Evolutionary conservation across 495 filamentous ascomycete species (phyloP).

Genomic region (Aspergillus avenaceus): DNA sequence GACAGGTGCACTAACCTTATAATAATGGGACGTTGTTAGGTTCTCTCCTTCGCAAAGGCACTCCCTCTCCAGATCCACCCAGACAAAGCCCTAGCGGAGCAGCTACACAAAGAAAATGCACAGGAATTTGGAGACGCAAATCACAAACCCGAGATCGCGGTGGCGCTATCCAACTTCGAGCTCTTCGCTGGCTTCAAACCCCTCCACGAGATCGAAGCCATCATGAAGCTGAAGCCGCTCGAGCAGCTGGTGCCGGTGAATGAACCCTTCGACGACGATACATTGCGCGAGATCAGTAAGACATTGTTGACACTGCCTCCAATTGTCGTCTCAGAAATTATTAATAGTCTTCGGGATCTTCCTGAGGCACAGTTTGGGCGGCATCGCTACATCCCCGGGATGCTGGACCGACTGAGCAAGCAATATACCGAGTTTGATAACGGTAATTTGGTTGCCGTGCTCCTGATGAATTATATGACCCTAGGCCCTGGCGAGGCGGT

Average conservation of each 20-base stretch:
- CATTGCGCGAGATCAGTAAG: conserved; percentile 55
- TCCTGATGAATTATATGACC: conserved; percentile 69
- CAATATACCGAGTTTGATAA: conserved; percentile 56
- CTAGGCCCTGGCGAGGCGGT: conserved; percentile 63
- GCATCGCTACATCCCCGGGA: conserved; percentile 54
- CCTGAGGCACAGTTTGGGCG: conserved; percentile 46
- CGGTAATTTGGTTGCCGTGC: conserved; percentile 60
- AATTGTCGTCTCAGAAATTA: conserved; percentile 43
- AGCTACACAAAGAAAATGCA: conserved; percentile 61
- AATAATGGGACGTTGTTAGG: conserved; percentile 28
- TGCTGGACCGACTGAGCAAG: conserved; percentile 59
- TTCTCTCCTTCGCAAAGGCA: conserved; percentile 74
- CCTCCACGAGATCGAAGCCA: conserved; percentile 50
- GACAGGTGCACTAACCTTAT: too few species aligned
- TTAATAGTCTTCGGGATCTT: conserved; percentile 45
- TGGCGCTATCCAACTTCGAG: conserved; percentile 73
- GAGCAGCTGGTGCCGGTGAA: conserved; percentile 49
- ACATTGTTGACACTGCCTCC: conserved; percentile 53
- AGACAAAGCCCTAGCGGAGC: conserved; percentile 57
- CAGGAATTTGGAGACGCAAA: conserved; percentile 66
- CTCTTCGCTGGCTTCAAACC: conserved; percentile 77
- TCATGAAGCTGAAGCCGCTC: conserved; percentile 55
- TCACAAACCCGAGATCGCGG: conserved; percentile 80
- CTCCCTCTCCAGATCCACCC: conserved; percentile 81
- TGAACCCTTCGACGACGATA: conserved; percentile 52